Percentiles rank a stretch among this genome's conserved stretches.
Evolutionary conservation across 176 grass and related monocot species (phyloP).

Genomic region (Dendrocalamus sinicus): DNA sequence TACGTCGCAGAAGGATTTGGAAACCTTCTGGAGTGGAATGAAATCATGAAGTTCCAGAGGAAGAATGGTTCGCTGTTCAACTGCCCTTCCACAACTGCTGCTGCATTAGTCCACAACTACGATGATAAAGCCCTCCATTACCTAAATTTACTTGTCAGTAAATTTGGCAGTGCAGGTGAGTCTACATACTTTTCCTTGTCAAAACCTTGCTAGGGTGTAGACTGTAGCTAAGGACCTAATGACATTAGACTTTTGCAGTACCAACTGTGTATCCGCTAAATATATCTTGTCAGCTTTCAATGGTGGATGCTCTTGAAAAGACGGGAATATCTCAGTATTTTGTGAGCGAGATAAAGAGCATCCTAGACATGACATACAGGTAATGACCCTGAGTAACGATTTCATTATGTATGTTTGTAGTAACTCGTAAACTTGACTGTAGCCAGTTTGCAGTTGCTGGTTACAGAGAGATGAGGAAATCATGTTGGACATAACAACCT

Average conservation of each 20-base stretch:
- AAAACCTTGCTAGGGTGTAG: neutral
- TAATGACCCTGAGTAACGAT: conserved; percentile 23
- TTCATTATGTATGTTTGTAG: neutral
- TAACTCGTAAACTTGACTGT: conserved; percentile 28
- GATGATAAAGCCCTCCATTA: conserved; percentile 66
- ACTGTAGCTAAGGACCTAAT: conserved; percentile 25
- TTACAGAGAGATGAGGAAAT: conserved; percentile 72
- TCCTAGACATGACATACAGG: conserved; percentile 68
- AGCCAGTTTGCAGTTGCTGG: conserved; percentile 64
- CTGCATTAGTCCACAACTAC: conserved; percentile 46
- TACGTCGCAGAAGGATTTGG: conserved; percentile 77
- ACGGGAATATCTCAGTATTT: conserved; percentile 64
- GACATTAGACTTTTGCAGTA: conserved; percentile 39
- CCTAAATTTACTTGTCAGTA: conserved; percentile 53
- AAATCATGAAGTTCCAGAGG: conserved; percentile 67
- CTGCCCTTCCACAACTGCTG: conserved; percentile 71
- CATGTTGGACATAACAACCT: conserved; percentile 56
- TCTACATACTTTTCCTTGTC: neutral
- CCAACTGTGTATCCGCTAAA: conserved; percentile 54
- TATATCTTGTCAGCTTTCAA: conserved; percentile 54
- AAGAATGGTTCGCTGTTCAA: conserved; percentile 79
- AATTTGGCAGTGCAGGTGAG: conserved; percentile 69
- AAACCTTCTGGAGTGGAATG: conserved; percentile 53
- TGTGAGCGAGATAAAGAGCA: conserved; percentile 56
- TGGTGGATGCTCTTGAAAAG: conserved; percentile 71